phyloP scores from a whole-genome alignment of 495 filamentous ascomycete species.

The Xylaria cubensis region DNA sequence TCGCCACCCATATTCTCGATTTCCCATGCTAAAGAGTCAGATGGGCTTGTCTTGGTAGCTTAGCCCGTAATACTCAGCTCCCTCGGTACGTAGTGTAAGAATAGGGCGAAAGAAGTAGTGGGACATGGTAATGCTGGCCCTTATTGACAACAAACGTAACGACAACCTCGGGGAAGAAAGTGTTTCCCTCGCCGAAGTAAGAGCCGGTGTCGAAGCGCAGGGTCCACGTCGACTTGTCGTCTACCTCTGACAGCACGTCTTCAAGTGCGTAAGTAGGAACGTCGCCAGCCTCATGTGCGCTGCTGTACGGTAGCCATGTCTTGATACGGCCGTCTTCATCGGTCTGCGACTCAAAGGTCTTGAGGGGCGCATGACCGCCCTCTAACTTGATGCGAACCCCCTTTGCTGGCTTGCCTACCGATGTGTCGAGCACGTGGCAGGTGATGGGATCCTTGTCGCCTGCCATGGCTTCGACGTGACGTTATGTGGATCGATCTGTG shows the following conservation, averaged over 20 bases:
- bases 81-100: constrained; percentile 95
- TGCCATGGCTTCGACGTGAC: constrained; percentile 31
- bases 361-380: constrained; percentile 67
- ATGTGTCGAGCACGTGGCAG: constrained; percentile 69
- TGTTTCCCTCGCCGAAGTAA: constrained; percentile 77
- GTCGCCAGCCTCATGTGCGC: constrained; percentile 51
- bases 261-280: constrained; percentile 59
- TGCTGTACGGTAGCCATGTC: constrained; percentile 68
- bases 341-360: constrained; percentile 70
- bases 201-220: constrained; percentile 77
- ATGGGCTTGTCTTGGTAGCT: background rate
- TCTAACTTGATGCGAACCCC: constrained; percentile 80
- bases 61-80: constrained; percentile 44
- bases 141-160: constrained; percentile 79
- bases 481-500: background rate
- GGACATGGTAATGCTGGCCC: constrained; percentile 88
- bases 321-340: constrained; percentile 87
- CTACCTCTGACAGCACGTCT: constrained; percentile 51
- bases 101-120: constrained; percentile 85
- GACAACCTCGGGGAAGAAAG: constrained; percentile 92
- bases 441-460: constrained; percentile 60
- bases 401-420: constrained; percentile 67
- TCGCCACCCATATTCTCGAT: background rate
- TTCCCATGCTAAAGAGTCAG: background rate
- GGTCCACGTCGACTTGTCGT: constrained; percentile 60